These are phyloP conservation scores for Wickerhamomyces subpelliculosus DNA, from an alignment of 805 yeast species.

Conservation along the genomic window DNA sequence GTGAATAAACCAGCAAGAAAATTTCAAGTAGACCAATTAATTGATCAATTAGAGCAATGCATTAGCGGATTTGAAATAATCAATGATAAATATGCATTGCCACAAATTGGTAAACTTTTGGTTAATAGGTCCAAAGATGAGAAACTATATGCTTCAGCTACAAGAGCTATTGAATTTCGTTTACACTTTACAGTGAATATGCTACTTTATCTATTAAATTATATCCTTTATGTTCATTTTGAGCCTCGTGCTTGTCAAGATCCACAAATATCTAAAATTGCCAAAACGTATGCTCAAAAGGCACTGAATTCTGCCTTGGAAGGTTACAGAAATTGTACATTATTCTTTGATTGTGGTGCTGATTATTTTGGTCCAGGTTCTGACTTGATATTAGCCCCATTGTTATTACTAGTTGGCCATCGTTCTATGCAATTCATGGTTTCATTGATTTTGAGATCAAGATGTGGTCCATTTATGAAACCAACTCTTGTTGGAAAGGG, in stretches of 20 bases:
- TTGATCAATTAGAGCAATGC: constrained; percentile 25
- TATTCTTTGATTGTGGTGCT: constrained; percentile 31
- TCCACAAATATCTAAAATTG: constrained; percentile 25
- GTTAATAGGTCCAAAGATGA: constrained; percentile 17
- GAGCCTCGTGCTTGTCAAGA: constrained; percentile 34
- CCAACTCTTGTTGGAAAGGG: constrained; percentile 4
- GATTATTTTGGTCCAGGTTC: constrained; percentile 31
- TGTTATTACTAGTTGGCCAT: constrained; percentile 45
- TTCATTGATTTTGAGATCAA: constrained; percentile 43
- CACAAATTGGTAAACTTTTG: constrained; percentile 25
- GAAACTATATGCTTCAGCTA: constrained; percentile 22
- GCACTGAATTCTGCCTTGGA: constrained; percentile 36
- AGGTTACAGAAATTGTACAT: constrained; percentile 34
- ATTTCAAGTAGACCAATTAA: constrained; percentile 31
- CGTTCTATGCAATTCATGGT: constrained; percentile 52
- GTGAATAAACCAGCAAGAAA: constrained; percentile 35
- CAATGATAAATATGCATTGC: constrained; percentile 27
- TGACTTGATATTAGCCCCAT: constrained; percentile 43
- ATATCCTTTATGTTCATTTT: constrained; percentile 38
- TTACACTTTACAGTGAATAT: constrained; percentile 37
- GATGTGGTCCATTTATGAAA: constrained; percentile 35
- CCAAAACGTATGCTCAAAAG: constrained; percentile 34
- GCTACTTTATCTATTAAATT: constrained; percentile 43
- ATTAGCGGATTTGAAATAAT: constrained; percentile 24
- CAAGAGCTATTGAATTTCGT: constrained; percentile 32